Evolutionary conservation across 305 asterid genomes (phyloP).

Genomic region (Fraxinus dipetala): DNA sequence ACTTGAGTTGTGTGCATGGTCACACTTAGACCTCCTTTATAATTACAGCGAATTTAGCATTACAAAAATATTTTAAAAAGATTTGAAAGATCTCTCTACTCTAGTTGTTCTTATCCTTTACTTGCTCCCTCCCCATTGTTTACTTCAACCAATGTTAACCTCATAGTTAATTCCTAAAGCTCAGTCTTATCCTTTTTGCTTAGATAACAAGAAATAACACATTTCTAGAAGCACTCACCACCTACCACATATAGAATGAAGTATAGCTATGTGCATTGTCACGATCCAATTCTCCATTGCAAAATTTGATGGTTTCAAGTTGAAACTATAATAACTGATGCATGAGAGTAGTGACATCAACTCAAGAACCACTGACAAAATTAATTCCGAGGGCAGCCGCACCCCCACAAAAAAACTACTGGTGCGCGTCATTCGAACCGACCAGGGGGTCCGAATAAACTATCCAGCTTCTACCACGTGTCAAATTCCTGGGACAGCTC

Average conservation of each 20-base stretch:
- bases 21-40: not conserved
- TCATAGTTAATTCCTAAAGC: constrained; percentile 15
- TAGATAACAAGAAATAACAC: constrained; percentile 23
- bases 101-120: constrained; percentile 24
- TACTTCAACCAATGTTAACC: constrained; percentile 4
- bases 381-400: not conserved
- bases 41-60: not conserved
- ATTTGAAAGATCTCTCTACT: not conserved
- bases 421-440: constrained; percentile 19
- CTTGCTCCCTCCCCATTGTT: constrained; percentile 8
- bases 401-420: not conserved
- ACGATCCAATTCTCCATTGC: not conserved
- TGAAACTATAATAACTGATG: constrained; percentile 24
- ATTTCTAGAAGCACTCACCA: not conserved
- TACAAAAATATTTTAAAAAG: no score
- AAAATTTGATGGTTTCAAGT: not conserved
- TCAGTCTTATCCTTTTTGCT: constrained; percentile 24
- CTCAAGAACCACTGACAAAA: constrained; percentile 26
- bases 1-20: not conserved
- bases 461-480: constrained; percentile 26
- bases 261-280: constrained; percentile 2
- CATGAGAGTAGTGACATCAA: constrained; percentile 11
- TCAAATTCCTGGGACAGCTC: constrained; percentile 9
- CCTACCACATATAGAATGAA: not conserved
- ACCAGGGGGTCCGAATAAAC: constrained; percentile 10